A percentile compares a stretch with the other conserved stretches of the same genome.
Evolutionary conservation across 306 rosid species (phyloP).

Genomic region (Vigna nakashimae): DNA sequence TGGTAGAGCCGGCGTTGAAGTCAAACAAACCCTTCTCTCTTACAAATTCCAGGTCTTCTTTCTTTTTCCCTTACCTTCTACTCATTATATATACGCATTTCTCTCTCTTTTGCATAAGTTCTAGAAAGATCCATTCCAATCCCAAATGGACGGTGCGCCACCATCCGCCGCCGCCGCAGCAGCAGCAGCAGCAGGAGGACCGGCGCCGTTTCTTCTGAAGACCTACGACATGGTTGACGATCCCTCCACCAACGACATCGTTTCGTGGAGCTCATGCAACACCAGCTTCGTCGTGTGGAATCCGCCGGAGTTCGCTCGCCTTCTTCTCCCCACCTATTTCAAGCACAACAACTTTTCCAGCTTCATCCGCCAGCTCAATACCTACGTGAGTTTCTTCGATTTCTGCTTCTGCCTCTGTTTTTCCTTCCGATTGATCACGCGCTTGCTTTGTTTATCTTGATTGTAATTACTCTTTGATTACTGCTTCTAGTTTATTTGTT

Average conservation of each 20-base stretch:
- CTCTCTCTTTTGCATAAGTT: not conserved
- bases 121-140: slow-evolving; percentile 40
- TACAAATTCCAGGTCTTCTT: not conserved
- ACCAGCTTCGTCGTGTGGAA: slow-evolving; percentile 94
- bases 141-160: slow-evolving; percentile 56
- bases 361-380: slow-evolving; percentile 98
- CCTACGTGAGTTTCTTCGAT: slow-evolving; percentile 68
- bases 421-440: not conserved
- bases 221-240: slow-evolving; percentile 97
- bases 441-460: not conserved
- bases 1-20: slow-evolving; percentile 31
- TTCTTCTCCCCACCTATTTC: slow-evolving; percentile 87
- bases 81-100: not conserved
- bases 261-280: slow-evolving; percentile 80
- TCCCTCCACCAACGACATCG: slow-evolving; percentile 74
- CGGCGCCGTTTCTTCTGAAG: slow-evolving; percentile 89
- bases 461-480: slow-evolving; percentile 9
- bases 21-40: slow-evolving; percentile 35
- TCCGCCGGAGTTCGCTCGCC: slow-evolving; percentile 84
- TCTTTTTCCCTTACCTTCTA: not conserved
- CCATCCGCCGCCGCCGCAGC: slow-evolving; percentile 38
- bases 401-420: not conserved
- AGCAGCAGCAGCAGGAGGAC: slow-evolving; percentile 65
- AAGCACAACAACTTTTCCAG: slow-evolving; percentile 98
- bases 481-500: not conserved